These are phyloP conservation scores for Tetradesmus obliquus DNA, from an alignment of 139 green algal genomes.

Conservation along the genomic window DNA sequence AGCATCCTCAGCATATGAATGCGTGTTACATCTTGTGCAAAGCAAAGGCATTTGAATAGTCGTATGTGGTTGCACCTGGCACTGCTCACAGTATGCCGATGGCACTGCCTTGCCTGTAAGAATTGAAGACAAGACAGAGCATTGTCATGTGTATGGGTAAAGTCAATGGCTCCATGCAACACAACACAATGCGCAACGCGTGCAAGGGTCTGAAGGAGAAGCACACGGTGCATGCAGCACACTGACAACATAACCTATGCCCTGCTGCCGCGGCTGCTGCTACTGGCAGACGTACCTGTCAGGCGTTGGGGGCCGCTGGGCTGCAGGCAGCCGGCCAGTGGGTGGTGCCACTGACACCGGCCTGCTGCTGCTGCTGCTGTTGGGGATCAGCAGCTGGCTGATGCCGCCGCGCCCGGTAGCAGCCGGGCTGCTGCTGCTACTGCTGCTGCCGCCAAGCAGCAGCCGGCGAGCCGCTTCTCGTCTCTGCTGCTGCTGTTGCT, in stretches of 20 bases:
- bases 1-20: background rate
- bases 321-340: conserved; percentile 19
- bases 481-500: conserved; percentile 29
- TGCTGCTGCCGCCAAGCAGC: background rate
- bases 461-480: background rate
- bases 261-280: too few relatives aligned
- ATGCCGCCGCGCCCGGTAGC: background rate
- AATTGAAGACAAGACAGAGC: background rate
- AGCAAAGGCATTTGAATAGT: background rate
- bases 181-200: background rate
- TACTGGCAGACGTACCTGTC: conserved; percentile 4
- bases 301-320: conserved; percentile 28
- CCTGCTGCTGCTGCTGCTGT: conserved; percentile 2
- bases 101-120: background rate
- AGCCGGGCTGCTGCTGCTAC: background rate
- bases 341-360: background rate
- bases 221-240: background rate
- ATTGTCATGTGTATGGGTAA: background rate
- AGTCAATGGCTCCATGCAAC: background rate
- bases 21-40: background rate
- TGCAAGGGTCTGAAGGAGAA: background rate
- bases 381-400: background rate
- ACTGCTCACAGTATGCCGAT: background rate
- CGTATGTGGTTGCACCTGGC: background rate
- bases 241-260: background rate